These are phyloP conservation scores for Backusella macrospora DNA, from an alignment of 192 early-diverging fungal species.

Conservation along the genomic window DNA sequence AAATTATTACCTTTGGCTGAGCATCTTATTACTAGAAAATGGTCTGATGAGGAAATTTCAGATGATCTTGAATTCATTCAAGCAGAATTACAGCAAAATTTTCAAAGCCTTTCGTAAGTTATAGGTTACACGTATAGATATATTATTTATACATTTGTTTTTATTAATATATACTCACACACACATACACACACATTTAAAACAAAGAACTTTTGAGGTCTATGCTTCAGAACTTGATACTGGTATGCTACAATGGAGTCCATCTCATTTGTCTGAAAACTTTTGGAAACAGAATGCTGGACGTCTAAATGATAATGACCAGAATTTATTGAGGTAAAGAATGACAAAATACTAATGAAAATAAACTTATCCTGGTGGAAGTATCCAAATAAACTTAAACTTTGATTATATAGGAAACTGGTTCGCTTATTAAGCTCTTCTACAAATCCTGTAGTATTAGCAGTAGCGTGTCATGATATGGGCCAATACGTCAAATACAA, in stretches of 20 bases:
- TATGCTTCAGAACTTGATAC: constrained; percentile 87
- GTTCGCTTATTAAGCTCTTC: constrained; percentile 62
- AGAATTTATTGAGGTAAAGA: constrained; percentile 64
- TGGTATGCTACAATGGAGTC: constrained; percentile 90
- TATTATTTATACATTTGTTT: background rate
- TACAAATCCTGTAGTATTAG: constrained; percentile 64
- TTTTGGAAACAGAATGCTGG: constrained; percentile 92
- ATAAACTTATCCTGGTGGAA: background rate
- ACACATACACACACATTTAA: background rate
- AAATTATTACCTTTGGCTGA: constrained; percentile 73
- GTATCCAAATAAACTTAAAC: background rate
- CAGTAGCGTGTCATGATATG: constrained; percentile 93
- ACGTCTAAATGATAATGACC: constrained; percentile 79
- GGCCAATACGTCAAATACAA: constrained; percentile 92
- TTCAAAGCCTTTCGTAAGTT: constrained; percentile 73
- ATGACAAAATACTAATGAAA: background rate
- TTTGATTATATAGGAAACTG: constrained; percentile 47
- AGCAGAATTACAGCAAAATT: constrained; percentile 72
- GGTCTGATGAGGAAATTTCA: constrained; percentile 86
- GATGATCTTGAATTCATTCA: constrained; percentile 76
- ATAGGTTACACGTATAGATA: background rate
- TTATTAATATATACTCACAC: background rate
- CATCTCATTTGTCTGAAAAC: constrained; percentile 86
- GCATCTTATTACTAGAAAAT: constrained; percentile 77
- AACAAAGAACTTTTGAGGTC: constrained; percentile 85